Base-by-base conservation (phyloP, 805 yeast genomes). In the Saccharomycopsis javanensis region DNA sequence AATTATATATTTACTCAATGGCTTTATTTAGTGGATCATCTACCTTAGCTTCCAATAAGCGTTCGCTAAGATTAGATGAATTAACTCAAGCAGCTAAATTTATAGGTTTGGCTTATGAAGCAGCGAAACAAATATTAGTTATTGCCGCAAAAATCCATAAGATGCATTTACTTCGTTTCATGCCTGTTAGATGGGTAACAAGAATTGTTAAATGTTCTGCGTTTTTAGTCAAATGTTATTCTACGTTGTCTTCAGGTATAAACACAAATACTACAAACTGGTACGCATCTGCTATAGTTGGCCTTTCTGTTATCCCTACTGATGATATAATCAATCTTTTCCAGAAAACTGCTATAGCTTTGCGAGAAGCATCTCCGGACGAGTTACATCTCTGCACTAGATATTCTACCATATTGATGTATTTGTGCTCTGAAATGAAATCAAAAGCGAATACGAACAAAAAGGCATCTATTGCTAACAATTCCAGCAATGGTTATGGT, bases 151-250 rank as follows among this genome's bases (percentile, higher is more conserved):
- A 94, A 42, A 82, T 89, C 5, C 88, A 85, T 64, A 75, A 75
- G 60, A 70, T 85, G 58, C 80, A 78, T 58, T 71, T 85, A 74
- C 71, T 89, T 55, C 75, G 82, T 57, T 85, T 77, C 66, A 88
- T 90, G 83, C 97, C 98, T 1, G 90, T 89, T n/a, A 74, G 96
- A 61, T 90, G 97, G 96, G 83, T 86, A 5, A 85, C 88, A 0
- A 76, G 96, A 55, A 82, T 89, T 28, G 90, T 91, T 20, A 81
- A 92, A 64, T 88, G 97, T 0, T 89, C 89, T 11, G 94, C 96
- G 1, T 91, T 90, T 67, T 78, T 92, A 55, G 94, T 92, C 13
- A 92, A 91, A 69, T 87, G 95, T 65, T 82, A 88, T 65, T 67
- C 85, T 61, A 84, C 88, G 0, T 72, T 86, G 30, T 31, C 54